Conservation (phyloP, 768 basidiomycete genomes). For the Leccinum longicurvipes region DNA sequence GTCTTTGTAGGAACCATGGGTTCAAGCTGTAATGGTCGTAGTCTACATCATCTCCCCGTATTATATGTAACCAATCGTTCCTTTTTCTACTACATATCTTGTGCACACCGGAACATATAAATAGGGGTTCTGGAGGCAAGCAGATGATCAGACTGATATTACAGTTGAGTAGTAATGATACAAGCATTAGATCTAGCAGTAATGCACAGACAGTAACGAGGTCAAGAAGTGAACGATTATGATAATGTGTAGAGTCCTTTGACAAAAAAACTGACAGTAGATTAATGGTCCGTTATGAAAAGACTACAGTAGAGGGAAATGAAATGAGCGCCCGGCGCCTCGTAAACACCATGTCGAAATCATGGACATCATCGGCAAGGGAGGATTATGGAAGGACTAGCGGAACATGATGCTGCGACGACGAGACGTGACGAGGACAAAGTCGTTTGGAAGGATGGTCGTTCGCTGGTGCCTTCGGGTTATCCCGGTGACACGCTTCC, state of each 20-base stretch:
- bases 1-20: neutral
- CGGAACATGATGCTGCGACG: slow-evolving; percentile 49
- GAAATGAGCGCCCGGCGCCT: slow-evolving; percentile 16
- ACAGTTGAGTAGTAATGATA: slow-evolving; percentile 5
- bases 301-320: neutral
- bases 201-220: neutral
- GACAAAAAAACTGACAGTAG: neutral
- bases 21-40: neutral
- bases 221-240: neutral
- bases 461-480: slow-evolving; percentile 50
- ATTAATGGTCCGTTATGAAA: slow-evolving; percentile 5
- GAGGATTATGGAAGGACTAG: slow-evolving; percentile 12
- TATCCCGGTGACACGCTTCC: slow-evolving; percentile 58
- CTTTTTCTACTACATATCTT: neutral
- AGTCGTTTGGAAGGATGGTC: slow-evolving; percentile 56
- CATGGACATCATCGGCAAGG: slow-evolving; percentile 16
- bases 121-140: neutral
- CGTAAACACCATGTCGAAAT: neutral
- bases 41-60: neutral
- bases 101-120: neutral
- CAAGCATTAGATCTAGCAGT: slow-evolving; percentile 9
- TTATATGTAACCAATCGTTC: neutral
- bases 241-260: slow-evolving; percentile 9
- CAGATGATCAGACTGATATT: neutral
- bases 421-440: slow-evolving; percentile 55